Conservation (phyloP, 768 basidiomycete genomes). For the Mycena albidolilacea region DNA sequence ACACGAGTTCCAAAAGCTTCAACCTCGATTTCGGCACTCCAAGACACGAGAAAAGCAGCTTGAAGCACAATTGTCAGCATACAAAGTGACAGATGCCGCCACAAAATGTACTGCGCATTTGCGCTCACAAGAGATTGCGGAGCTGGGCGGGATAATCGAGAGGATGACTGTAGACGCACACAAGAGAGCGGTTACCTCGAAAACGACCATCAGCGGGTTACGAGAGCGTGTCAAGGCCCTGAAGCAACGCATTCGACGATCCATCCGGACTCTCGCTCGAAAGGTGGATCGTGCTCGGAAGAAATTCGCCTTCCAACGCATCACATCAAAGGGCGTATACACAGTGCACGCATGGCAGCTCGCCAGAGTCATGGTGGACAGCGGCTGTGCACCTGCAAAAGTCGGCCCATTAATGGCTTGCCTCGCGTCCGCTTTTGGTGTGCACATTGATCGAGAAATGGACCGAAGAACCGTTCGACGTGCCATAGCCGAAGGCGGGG, state of each 20-base stretch:
- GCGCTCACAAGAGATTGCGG: neutral
- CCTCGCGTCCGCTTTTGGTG: too few relatives aligned
- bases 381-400: neutral
- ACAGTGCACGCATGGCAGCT: neutral
- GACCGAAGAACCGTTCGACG: too few relatives aligned
- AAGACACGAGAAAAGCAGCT: neutral
- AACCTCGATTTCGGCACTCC: neutral
- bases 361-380: conserved; percentile 14
- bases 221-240: neutral
- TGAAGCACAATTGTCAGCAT: neutral
- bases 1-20: neutral
- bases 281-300: neutral
- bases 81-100: neutral
- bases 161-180: neutral
- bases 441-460: too few relatives aligned
- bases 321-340: conserved; percentile 4
- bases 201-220: neutral
- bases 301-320: neutral
- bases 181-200: neutral
- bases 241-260: conserved; percentile 9
- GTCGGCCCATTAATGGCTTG: too few relatives aligned
- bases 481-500: too few relatives aligned
- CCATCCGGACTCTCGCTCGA: neutral
- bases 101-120: neutral
- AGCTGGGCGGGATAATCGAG: neutral